Evolutionary conservation across 495 filamentous ascomycete species (phyloP).

Genomic region (Tuber aestivum): DNA sequence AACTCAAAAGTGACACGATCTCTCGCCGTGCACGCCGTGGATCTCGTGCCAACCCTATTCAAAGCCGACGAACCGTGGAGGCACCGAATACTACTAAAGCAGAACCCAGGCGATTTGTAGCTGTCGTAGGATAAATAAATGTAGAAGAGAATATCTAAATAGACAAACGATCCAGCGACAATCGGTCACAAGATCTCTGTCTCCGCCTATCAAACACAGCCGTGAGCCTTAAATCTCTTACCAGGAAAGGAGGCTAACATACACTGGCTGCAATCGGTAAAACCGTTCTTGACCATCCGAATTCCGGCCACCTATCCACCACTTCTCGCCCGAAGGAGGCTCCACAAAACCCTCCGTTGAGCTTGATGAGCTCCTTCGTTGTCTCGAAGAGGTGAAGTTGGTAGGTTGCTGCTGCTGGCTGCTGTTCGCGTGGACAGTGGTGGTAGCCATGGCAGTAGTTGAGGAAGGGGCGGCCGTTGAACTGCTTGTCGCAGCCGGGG

Average conservation of each 20-base stretch:
- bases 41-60: neutral
- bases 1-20: neutral
- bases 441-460: conserved; percentile 35
- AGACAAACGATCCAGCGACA: conserved; percentile 41
- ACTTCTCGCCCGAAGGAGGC: conserved; percentile 60
- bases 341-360: conserved; percentile 59
- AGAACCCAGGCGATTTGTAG: neutral
- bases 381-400: conserved; percentile 32
- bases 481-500: conserved; percentile 36
- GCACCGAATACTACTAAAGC: neutral
- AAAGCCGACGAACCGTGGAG: neutral
- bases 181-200: conserved; percentile 41
- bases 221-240: neutral
- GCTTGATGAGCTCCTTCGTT: conserved; percentile 58
- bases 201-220: conserved; percentile 24
- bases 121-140: neutral
- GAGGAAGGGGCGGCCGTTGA: conserved; percentile 24
- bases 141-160: conserved; percentile 19
- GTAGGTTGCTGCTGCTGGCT: conserved; percentile 41
- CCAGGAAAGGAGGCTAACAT: conserved; percentile 19
- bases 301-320: conserved; percentile 68
- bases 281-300: conserved; percentile 66
- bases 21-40: neutral
- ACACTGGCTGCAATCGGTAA: conserved; percentile 50
- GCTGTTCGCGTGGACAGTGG: conserved; percentile 27